Evolutionary conservation across 768 basidiomycete genomes (phyloP).

Genomic region (Russula virescens): DNA sequence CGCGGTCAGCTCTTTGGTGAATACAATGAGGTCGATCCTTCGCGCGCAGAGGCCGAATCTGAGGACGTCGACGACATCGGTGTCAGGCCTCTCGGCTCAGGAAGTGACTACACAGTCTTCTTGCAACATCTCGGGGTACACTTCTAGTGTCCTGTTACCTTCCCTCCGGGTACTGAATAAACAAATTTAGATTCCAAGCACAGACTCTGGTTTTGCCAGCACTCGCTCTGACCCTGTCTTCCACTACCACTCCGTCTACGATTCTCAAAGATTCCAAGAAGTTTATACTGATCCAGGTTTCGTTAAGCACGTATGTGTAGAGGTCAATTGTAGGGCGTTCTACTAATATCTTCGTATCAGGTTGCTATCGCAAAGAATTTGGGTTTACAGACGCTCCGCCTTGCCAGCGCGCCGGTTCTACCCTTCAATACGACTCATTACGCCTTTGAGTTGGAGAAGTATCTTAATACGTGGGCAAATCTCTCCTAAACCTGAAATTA

Average conservation of each 20-base stretch:
- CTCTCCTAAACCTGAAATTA: background rate
- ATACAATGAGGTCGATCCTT: slow-evolving; percentile 40
- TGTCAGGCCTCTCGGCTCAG: slow-evolving; percentile 66
- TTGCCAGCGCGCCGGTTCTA: slow-evolving; percentile 49
- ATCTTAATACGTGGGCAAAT: slow-evolving; percentile 45
- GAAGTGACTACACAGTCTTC: slow-evolving; percentile 91
- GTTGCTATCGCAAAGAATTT: slow-evolving; percentile 55
- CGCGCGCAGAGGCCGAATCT: slow-evolving; percentile 36
- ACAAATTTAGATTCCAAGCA: slow-evolving; percentile 31
- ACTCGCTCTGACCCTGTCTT: slow-evolving; percentile 45
- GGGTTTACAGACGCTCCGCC: slow-evolving; percentile 49
- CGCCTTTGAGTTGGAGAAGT: slow-evolving; percentile 45
- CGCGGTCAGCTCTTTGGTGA: slow-evolving; percentile 45
- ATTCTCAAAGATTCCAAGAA: slow-evolving; percentile 54
- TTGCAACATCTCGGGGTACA: slow-evolving; percentile 70
- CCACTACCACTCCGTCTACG: slow-evolving; percentile 58
- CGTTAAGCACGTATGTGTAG: slow-evolving; percentile 43
- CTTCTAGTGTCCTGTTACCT: slow-evolving; percentile 23
- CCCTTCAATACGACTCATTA: slow-evolving; percentile 70
- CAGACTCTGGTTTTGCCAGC: slow-evolving; percentile 34
- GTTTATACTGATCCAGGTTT: slow-evolving; percentile 61
- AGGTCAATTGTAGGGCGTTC: background rate
- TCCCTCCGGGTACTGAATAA: slow-evolving; percentile 29
- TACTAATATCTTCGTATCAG: slow-evolving; percentile 26
- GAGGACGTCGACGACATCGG: slow-evolving; percentile 35